phyloP scores from a whole-genome alignment of 106 monocot species.

The Dendrobium chrysotoxum region DNA sequence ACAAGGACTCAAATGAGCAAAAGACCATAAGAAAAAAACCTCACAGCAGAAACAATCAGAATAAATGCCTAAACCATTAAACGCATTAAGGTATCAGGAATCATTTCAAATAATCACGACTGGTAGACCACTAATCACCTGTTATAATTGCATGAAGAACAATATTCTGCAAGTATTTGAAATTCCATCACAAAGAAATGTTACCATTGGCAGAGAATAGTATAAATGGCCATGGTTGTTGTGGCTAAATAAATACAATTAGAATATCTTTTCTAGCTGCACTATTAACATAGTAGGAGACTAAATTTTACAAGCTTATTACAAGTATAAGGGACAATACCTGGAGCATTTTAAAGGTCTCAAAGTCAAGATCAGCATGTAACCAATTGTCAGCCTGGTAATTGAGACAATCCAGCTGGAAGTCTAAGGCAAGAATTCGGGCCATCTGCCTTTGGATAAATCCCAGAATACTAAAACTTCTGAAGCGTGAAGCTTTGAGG shows the following conservation, averaged over 20 bases:
- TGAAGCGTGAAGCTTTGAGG: conserved; percentile 53
- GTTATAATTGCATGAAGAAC: no score
- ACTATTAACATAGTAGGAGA: not conserved
- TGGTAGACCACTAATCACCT: no score
- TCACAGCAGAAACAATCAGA: not conserved
- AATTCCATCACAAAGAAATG: no score
- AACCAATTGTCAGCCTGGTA: conserved; percentile 69
- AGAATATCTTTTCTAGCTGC: not conserved
- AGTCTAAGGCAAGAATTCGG: conserved; percentile 73
- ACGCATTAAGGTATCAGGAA: no score
- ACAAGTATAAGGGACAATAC: conserved; percentile 20
- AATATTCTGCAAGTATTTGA: no score
- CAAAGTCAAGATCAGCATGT: conserved; percentile 90
- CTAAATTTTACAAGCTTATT: not conserved
- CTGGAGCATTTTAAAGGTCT: conserved; percentile 85
- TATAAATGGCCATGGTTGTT: no score
- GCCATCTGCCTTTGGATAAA: conserved; percentile 91
- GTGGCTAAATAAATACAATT: no score
- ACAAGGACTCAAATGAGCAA: not conserved
- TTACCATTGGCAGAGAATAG: no score
- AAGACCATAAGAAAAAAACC: not conserved
- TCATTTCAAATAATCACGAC: no score
- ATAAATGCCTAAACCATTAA: not conserved
- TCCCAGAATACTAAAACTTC: conserved; percentile 75
- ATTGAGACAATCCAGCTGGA: conserved; percentile 86